A percentile compares a stretch with the other conserved stretches of the same genome.
Conservation (phyloP, 169 alveolate genomes). For the Cyclospora cayetanensis region DNA sequence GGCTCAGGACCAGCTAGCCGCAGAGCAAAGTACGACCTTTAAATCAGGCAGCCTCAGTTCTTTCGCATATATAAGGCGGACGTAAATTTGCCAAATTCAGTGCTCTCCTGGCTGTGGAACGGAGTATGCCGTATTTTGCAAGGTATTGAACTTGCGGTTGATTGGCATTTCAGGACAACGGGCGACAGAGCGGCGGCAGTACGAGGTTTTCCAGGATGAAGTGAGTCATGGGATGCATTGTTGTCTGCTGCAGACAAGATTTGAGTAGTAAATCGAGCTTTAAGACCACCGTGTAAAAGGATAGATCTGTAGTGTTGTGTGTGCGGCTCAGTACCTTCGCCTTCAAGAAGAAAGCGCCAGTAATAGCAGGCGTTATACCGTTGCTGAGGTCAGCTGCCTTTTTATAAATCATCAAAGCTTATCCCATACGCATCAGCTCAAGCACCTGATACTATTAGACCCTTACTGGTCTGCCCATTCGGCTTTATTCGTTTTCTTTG, state of each 20-base stretch:
- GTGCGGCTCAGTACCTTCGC: conserved; percentile 49
- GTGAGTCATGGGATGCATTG: neutral
- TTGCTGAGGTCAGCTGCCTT: conserved; percentile 49
- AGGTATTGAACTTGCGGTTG: too few relatives aligned
- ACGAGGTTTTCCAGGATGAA: conserved; percentile 44
- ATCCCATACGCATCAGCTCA: too few relatives aligned
- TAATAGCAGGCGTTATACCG: conserved; percentile 52
- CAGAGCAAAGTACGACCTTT: conserved; percentile 27
- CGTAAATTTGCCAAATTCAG: too few relatives aligned
- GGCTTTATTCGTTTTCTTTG: too few relatives aligned
- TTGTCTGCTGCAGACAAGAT: neutral
- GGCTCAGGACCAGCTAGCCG: conserved; percentile 51
- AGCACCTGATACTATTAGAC: too few relatives aligned
- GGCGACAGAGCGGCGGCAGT: conserved; percentile 31
- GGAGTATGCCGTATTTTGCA: too few relatives aligned
- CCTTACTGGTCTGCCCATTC: too few relatives aligned
- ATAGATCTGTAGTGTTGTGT: neutral
- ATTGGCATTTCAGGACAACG: conserved; percentile 58
- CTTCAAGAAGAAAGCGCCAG: conserved; percentile 53
- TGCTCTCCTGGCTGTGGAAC: too few relatives aligned
- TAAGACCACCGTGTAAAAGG: neutral
- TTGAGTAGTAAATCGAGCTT: too few relatives aligned
- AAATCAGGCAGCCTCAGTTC: neutral
- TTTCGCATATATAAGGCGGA: too few relatives aligned
- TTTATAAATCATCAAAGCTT: too few relatives aligned